Conservation (phyloP, 495 filamentous ascomycete genomes). For the Hypoxylon subgilvum region DNA sequence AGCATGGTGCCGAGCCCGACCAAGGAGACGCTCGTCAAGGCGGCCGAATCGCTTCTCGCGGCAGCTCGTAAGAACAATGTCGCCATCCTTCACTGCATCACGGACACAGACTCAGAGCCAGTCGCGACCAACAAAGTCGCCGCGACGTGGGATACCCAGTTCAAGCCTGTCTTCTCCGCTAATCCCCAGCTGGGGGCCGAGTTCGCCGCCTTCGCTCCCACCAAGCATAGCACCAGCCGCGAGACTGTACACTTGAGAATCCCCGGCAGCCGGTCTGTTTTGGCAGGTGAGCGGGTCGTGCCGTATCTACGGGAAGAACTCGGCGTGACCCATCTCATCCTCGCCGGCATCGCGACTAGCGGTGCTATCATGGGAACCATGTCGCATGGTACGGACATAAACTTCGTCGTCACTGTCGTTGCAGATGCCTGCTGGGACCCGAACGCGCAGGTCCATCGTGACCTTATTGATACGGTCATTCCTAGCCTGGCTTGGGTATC, state of each 20-base stretch:
- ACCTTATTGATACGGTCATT: background rate
- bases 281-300: background rate
- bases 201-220: background rate
- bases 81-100: constrained; percentile 13
- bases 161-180: constrained; percentile 5
- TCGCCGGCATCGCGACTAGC: constrained; percentile 11
- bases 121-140: constrained; percentile 4
- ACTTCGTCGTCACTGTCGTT: constrained; percentile 15
- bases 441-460: constrained; percentile 2
- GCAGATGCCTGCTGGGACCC: constrained; percentile 13
- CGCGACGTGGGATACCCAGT: constrained; percentile 8
- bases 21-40: background rate
- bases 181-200: constrained; percentile 4
- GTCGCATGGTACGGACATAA: constrained; percentile 4
- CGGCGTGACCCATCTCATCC: background rate
- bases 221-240: background rate
- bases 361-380: constrained; percentile 4
- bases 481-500: constrained; percentile 2
- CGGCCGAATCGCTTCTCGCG: constrained; percentile 1
- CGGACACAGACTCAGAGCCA: constrained; percentile 3
- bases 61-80: constrained; percentile 9
- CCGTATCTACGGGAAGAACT: constrained; percentile 10
- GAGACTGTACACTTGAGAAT: constrained; percentile 3
- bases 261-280: constrained; percentile 1
- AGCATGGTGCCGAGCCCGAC: constrained; percentile 1